These are phyloP conservation scores for Phytophthora brassicae DNA, from an alignment of 352 stramenopile genomes.

Conservation along the genomic window DNA sequence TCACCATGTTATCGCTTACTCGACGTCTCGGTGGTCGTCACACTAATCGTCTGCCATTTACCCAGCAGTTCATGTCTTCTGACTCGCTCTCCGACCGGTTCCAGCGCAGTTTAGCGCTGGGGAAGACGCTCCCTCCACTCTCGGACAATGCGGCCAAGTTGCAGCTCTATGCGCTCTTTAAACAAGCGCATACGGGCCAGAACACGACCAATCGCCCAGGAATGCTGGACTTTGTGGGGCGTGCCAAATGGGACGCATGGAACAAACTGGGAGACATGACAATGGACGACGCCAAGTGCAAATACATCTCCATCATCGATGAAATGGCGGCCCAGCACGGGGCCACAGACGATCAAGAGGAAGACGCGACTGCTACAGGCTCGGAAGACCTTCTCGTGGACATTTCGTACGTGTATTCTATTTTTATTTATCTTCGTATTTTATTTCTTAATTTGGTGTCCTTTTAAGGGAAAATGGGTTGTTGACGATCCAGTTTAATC, in stretches of 20 bases:
- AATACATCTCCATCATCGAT: slow-evolving; percentile 82
- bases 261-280: slow-evolving; percentile 62
- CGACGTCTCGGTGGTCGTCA: not conserved
- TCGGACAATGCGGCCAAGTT: slow-evolving; percentile 79
- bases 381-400: slow-evolving; percentile 59
- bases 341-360: slow-evolving; percentile 7
- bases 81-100: slow-evolving; percentile 47
- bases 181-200: slow-evolving; percentile 65
- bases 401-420: slow-evolving; percentile 39
- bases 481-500: slow-evolving; percentile 80
- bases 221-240: slow-evolving; percentile 84
- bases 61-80: slow-evolving; percentile 19
- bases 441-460: too few relatives aligned
- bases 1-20: slow-evolving; percentile 8
- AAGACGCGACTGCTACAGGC: slow-evolving; percentile 9
- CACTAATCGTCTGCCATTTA: not conserved
- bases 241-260: slow-evolving; percentile 86
- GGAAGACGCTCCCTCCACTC: slow-evolving; percentile 70
- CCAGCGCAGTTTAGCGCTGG: slow-evolving; percentile 58
- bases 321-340: slow-evolving; percentile 52
- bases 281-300: slow-evolving; percentile 62
- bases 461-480: slow-evolving; percentile 64
- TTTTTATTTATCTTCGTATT: too few relatives aligned
- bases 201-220: slow-evolving; percentile 67
- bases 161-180: slow-evolving; percentile 86